Conservation (phyloP, 371 early-diverging fungal genomes). For the Synchytrium microbalum region DNA sequence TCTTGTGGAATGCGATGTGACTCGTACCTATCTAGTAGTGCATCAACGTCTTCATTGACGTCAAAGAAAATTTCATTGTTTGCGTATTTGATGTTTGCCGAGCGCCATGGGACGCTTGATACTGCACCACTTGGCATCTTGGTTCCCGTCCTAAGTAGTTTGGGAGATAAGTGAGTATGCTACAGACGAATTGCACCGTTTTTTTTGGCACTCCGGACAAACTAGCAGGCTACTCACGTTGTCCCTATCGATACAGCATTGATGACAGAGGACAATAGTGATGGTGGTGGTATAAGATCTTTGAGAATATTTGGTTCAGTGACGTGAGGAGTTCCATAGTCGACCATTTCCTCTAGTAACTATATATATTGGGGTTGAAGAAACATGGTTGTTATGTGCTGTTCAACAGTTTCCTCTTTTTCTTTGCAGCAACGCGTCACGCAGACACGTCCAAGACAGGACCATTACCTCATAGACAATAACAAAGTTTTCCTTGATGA, state of each 20-base stretch:
- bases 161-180: too few species aligned
- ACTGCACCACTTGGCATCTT: constrained; percentile 38
- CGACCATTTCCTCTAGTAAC: constrained; percentile 88
- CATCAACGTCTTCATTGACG: constrained; percentile 80
- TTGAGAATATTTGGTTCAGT: constrained; percentile 80
- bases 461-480: constrained; percentile 70
- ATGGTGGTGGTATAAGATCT: constrained; percentile 81
- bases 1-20: too few species aligned
- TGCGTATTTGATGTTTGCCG: constrained; percentile 76
- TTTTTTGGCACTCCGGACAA: too few species aligned
- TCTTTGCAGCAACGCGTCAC: background rate
- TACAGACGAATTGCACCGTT: too few species aligned
- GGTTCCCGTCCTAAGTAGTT: constrained; percentile 18
- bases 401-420: background rate
- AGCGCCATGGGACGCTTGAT: constrained; percentile 81
- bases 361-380: constrained; percentile 15
- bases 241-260: constrained; percentile 61
- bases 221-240: too few species aligned
- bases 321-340: constrained; percentile 79
- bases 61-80: constrained; percentile 92
- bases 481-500: constrained; percentile 88
- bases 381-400: constrained; percentile 1
- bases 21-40: constrained; percentile 62
- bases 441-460: background rate
- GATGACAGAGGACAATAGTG: constrained; percentile 73